Evolutionary conservation across 495 filamentous ascomycete genomes (phyloP), one percentile per base, ranked within the genome.

Genomic region (Achaetomiella virescens): DNA sequence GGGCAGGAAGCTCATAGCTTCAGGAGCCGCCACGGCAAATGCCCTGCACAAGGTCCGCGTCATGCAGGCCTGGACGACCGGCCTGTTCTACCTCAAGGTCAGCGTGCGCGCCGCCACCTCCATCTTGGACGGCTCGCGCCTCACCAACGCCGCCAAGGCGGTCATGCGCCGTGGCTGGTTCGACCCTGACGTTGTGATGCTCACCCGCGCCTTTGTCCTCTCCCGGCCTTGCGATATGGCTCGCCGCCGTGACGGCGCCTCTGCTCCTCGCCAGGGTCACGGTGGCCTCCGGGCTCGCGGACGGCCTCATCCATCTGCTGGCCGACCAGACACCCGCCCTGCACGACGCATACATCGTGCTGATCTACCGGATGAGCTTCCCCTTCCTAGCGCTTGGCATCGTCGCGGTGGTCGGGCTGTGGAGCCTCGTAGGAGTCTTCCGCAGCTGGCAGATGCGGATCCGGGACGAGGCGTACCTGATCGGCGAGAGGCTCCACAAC

Each of bases 401-500:
- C 12, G 61, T 70, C 18, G 59, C 52, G 0, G 51, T 66, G 2
- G 18, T 68, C n/a, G 61, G 65, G 27, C 46, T 67, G 18, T 73
- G 71, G 45, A 75, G 77, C 51, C 71, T 85, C 38, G 70, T 91
- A 37, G 81, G 80, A 40, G 72, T 86, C 31, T 80, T 92, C 55
- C 78, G 82, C 22, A 75, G 79, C 40, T 98, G 93, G 93, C 83
- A 87, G 66, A 78, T 83, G 63, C 83, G 82, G 60, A 90, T 99
- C 46, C 74, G 86, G 31, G 93, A 99, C 66, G 93, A 99, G 70
- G 92, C 95, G 8, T 99, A 97, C 64, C 73, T 97, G 59, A 93
- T 97, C 64, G 93, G 93, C 2, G 91, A 97, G 73, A 75, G 91
- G 31, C 72, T 99, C 58, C 92, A 97, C 66, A 97, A 97, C 66